These are phyloP conservation scores for Irpex sp. DNA, from an alignment of 1,284 basidiomycete species.

Conservation along the genomic window DNA sequence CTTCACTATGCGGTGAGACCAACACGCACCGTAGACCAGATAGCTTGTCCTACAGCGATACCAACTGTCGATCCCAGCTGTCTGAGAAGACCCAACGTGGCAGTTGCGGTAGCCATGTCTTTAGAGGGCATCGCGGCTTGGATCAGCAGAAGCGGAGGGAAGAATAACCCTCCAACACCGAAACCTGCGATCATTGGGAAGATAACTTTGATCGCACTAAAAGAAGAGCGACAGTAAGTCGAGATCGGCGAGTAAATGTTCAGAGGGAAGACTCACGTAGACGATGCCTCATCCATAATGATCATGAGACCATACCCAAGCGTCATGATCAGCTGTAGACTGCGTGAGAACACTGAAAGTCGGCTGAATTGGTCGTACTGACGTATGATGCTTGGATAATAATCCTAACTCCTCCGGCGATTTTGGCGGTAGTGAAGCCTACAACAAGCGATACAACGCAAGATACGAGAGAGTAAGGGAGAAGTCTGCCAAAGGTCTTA, in stretches of 20 bases:
- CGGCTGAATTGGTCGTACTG: constrained; percentile 1
- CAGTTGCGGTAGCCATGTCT: constrained; percentile 73
- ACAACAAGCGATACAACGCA: constrained; percentile 27
- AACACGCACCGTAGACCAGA: constrained; percentile 52
- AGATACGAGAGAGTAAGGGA: background rate
- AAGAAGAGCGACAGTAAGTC: background rate
- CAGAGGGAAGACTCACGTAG: background rate
- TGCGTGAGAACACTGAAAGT: background rate
- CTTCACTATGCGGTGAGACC: too few species aligned
- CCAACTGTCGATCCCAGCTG: constrained; percentile 47
- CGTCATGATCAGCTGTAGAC: constrained; percentile 26
- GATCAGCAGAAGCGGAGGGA: constrained; percentile 59
- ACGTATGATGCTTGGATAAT: constrained; percentile 28
- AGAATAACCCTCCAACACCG: constrained; percentile 58
- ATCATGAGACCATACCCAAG: constrained; percentile 33
- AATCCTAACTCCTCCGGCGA: constrained; percentile 33
- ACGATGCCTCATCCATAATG: constrained; percentile 21
- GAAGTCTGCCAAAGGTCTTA: background rate
- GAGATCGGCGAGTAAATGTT: background rate
- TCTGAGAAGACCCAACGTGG: constrained; percentile 57
- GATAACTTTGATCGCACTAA: constrained; percentile 51
- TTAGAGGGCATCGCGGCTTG: constrained; percentile 79
- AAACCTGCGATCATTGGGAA: constrained; percentile 55
- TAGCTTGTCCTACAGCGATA: constrained; percentile 62
- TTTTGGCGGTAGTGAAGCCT: constrained; percentile 34